These are phyloP conservation scores for Mycena sanguinolenta DNA, from an alignment of 768 basidiomycete species.

Conservation along the genomic window DNA sequence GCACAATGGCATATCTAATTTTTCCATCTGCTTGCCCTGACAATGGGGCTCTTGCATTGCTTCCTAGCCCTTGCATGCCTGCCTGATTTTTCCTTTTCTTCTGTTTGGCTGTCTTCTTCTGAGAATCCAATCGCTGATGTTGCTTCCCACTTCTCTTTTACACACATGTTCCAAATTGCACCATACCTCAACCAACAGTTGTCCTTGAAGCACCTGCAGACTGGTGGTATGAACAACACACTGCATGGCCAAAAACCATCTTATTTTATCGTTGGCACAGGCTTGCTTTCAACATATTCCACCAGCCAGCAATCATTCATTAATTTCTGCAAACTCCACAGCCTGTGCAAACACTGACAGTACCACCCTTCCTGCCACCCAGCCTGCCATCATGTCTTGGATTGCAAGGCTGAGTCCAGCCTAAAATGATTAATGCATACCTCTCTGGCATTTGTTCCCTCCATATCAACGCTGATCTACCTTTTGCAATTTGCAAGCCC, in stretches of 20 bases:
- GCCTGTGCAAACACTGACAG: conserved; percentile 18
- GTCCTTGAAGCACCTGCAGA: conserved; percentile 21
- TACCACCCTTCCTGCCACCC: conserved; percentile 31
- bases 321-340: conserved; percentile 41
- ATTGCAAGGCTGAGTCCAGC: conserved; percentile 33
- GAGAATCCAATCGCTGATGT: conserved; percentile 45
- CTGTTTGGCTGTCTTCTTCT: conserved; percentile 39
- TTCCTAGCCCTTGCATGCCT: conserved; percentile 31
- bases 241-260: conserved; percentile 17
- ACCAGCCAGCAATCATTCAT: conserved; percentile 48
- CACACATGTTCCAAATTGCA: conserved; percentile 42
- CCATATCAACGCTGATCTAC: conserved; percentile 41
- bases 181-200: conserved; percentile 33
- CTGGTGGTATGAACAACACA: conserved; percentile 3
- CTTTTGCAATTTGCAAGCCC: conserved; percentile 31
- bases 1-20: background rate
- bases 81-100: conserved; percentile 42
- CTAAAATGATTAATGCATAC: conserved; percentile 45
- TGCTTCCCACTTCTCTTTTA: conserved; percentile 46
- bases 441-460: conserved; percentile 41
- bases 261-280: conserved; percentile 49
- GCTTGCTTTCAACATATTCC: conserved; percentile 46
- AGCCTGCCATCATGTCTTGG: conserved; percentile 41
- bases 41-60: conserved; percentile 32
- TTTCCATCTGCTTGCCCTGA: conserved; percentile 14